Evolutionary conservation across 495 filamentous ascomycete species (phyloP), one percentile per base, ranked within the genome.

Genomic region (Aspergillus egyptiacus): DNA sequence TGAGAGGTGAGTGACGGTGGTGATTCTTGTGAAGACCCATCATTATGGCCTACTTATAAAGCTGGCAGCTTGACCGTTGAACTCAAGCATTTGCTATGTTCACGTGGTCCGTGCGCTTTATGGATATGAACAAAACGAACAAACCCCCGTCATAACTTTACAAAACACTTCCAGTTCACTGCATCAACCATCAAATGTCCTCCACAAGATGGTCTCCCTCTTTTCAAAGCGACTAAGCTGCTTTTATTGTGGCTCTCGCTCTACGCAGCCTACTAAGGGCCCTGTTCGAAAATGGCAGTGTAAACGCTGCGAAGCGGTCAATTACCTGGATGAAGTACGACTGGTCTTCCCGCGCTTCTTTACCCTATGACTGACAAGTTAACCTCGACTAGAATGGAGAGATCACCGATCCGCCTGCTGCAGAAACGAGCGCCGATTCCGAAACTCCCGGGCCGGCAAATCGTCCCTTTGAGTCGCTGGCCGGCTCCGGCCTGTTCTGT

Each of bases 331-430:
- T 59, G 64, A 79, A 65, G 75, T 77, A 54, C 27, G 64, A 46
- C 41, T 23, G 4, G 28, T n/a, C 40, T 23, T 27, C 63, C 25
- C 44, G 36, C 39, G 59, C 38, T 33, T 51, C 23, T 13, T 30
- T 33, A 5, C 41, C 31, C 7, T 41, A 13, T 27, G 19, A 24
- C 44, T 47, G 38, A 53, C 32, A 35, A 14, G 38, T 1, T 24
- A 35, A 50, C 18, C 11, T 25, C 10, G 9, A 17, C 31, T 17
- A 91, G 85, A 77, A 88, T 61, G 90, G 90, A 58, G 76, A 91
- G 43, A 89, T 95, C 36, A 87, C 85, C 37, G 90, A 96, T 61
- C 87, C 90, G 13, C 89, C 90, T n/a, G 75, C 78, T 23, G 64
- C 74, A 8, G 75, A 70, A 20, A 72, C 68, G 14, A 67, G 68